phyloP scores from a whole-genome alignment of 768 basidiomycete genomes.

The Porpolomopsis calyptriformis region DNA sequence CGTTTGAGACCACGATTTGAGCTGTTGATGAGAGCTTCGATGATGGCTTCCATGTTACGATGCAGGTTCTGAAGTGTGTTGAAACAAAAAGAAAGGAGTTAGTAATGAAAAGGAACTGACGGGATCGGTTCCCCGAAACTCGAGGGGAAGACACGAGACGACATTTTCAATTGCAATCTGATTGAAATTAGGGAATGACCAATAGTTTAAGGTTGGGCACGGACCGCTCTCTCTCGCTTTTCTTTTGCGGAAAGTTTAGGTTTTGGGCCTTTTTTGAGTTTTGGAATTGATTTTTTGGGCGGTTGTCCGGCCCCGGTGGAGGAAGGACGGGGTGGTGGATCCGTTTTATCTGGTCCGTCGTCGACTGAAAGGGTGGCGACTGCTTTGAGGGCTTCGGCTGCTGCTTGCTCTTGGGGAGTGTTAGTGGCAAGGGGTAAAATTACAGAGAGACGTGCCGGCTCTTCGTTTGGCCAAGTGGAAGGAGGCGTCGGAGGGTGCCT shows the following conservation, averaged over 20 bases:
- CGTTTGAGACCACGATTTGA: slow-evolving; percentile 51
- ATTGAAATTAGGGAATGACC: neutral
- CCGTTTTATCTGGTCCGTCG: slow-evolving; percentile 30
- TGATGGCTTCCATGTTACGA: slow-evolving; percentile 68
- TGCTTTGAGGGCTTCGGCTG: slow-evolving; percentile 34
- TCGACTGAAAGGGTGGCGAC: slow-evolving; percentile 18
- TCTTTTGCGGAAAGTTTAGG: slow-evolving; percentile 66
- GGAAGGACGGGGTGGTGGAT: slow-evolving; percentile 32
- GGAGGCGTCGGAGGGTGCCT: slow-evolving; percentile 55
- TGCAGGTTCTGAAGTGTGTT: slow-evolving; percentile 45
- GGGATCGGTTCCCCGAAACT: slow-evolving; percentile 83
- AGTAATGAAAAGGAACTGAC: slow-evolving; percentile 37
- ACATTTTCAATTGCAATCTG: slow-evolving; percentile 60
- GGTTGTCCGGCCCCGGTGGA: slow-evolving; percentile 29
- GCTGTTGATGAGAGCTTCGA: slow-evolving; percentile 64
- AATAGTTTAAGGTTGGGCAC: slow-evolving; percentile 12
- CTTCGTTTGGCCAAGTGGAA: slow-evolving; percentile 48
- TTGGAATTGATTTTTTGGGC: slow-evolving; percentile 33
- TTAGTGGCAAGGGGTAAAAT: neutral
- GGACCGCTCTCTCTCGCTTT: slow-evolving; percentile 71
- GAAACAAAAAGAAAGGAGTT: neutral
- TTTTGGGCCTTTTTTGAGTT: slow-evolving; percentile 49
- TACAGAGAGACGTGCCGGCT: slow-evolving; percentile 35
- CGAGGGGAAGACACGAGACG: slow-evolving; percentile 69
- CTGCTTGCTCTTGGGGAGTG: slow-evolving; percentile 34